phyloP scores from a whole-genome alignment of 2,329 filamentous ascomycete species.

The Helotiales sp. region DNA sequence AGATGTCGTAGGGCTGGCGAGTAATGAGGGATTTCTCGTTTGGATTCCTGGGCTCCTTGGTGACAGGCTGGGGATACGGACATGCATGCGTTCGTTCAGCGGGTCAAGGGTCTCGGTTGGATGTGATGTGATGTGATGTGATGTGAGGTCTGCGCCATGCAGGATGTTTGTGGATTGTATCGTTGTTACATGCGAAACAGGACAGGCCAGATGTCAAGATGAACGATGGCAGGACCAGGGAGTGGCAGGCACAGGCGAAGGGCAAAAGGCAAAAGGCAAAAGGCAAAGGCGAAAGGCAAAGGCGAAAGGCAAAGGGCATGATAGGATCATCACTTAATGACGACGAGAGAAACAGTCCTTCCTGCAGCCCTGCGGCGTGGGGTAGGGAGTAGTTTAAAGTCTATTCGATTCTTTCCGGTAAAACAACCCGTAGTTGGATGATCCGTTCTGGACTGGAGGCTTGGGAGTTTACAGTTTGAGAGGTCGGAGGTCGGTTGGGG shows the following conservation, averaged over 20 bases:
- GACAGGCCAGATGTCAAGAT: neutral
- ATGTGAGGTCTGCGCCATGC: neutral
- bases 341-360: neutral
- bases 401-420: neutral
- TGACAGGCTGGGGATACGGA: neutral
- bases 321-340: neutral
- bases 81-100: neutral
- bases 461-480: neutral
- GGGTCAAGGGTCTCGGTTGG: neutral
- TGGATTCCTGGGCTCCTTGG: neutral
- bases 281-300: neutral
- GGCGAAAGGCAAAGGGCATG: neutral
- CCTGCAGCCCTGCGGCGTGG: conserved; percentile 10
- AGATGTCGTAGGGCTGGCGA: neutral
- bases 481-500: too few relatives aligned
- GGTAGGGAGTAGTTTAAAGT: neutral
- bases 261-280: neutral
- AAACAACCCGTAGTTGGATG: neutral
- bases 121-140: neutral
- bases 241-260: too few relatives aligned
- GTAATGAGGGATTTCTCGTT: neutral
- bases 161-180: neutral
- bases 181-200: neutral
- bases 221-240: neutral
- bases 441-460: neutral